phyloP scores from a whole-genome alignment of 805 yeast species.

The Pichia deserticola region DNA sequence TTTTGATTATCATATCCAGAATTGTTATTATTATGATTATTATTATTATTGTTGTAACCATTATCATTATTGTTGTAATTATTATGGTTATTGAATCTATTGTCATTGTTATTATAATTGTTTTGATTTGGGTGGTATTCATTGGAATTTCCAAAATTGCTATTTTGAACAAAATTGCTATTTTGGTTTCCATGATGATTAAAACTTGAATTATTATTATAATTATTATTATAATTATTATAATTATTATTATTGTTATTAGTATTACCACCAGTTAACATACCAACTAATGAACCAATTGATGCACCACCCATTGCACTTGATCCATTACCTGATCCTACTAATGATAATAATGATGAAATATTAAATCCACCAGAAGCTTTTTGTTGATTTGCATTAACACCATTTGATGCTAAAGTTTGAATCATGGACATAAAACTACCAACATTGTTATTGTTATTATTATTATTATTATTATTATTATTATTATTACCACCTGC shows the following conservation, averaged over 20 bases:
- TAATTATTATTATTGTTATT: neutral
- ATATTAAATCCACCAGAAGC: conserved; percentile 25
- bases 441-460: neutral
- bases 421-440: conserved; percentile 24
- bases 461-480: too few relatives aligned
- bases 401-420: conserved; percentile 21
- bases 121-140: too few relatives aligned
- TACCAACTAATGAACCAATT: conserved; percentile 16
- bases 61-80: neutral
- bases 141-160: too few relatives aligned
- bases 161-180: too few relatives aligned
- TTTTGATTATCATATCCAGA: neutral
- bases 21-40: neutral
- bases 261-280: conserved; percentile 8
- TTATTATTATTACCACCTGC: conserved; percentile 8
- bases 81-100: neutral
- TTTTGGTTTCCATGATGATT: too few relatives aligned
- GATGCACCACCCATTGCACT: conserved; percentile 10
- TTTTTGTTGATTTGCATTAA: conserved; percentile 15
- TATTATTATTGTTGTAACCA: neutral
- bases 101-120: too few relatives aligned
- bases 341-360: conserved; percentile 15
- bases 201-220: too few relatives aligned
- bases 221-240: too few relatives aligned
- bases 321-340: conserved; percentile 2